A percentile compares a stretch with the other conserved stretches of the same genome.
Conservation (phyloP, 75 land plant species). For the Cupressus sempervirens region DNA sequence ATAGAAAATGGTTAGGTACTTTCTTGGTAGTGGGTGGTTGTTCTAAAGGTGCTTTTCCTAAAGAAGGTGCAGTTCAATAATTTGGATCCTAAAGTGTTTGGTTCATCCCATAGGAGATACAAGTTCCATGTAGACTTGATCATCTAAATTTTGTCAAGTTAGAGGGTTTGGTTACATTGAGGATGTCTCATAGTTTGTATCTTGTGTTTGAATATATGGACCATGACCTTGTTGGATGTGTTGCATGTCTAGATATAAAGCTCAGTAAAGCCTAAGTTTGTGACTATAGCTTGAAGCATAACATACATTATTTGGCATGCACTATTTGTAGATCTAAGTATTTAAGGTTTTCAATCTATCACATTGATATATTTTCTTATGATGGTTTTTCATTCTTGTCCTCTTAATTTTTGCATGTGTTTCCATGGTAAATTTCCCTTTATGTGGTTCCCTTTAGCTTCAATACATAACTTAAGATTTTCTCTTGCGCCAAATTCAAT, state of each 20-base stretch:
- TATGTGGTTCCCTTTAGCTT: too few relatives aligned
- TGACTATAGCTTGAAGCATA: not conserved
- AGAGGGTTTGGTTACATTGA: slow-evolving; percentile 71
- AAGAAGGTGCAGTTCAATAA: slow-evolving; percentile 91
- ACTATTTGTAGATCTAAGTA: not conserved
- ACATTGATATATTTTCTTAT: too few relatives aligned
- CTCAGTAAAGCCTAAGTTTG: slow-evolving; percentile 20
- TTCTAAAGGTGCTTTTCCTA: slow-evolving; percentile 77
- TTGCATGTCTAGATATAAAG: slow-evolving; percentile 45
- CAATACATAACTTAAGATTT: too few relatives aligned
- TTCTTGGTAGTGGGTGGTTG: too few relatives aligned
- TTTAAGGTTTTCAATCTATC: not conserved
- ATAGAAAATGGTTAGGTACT: too few relatives aligned
- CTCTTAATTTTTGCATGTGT: too few relatives aligned
- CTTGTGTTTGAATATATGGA: too few relatives aligned
- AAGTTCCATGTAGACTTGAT: slow-evolving; percentile 82
- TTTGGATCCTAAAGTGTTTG: slow-evolving; percentile 89
- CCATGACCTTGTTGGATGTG: slow-evolving; percentile 65
- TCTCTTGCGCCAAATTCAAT: too few relatives aligned
- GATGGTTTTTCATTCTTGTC: too few relatives aligned
- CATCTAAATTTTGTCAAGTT: slow-evolving; percentile 68
- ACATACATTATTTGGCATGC: not conserved
- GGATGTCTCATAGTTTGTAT: slow-evolving; percentile 55
- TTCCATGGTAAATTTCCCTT: too few relatives aligned
- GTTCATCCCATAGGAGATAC: slow-evolving; percentile 96